Percentiles rank a stretch among this genome's conserved stretches.
Conservation (phyloP, 202 grass and related monocot genomes). For the Dendrocalamus latiflorus region DNA sequence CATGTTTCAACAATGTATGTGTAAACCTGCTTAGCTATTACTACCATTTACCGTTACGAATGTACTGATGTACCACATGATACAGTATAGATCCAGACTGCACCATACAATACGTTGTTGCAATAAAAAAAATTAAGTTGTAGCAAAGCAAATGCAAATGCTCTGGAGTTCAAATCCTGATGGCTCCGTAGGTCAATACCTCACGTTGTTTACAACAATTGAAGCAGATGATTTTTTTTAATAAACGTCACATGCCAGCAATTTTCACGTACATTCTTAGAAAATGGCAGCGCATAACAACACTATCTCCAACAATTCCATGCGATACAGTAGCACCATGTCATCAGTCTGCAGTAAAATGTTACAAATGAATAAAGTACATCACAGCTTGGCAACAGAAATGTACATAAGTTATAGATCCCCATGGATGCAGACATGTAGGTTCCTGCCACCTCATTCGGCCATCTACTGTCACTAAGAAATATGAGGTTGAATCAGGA, state of each 20-base stretch:
- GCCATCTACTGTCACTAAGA: neutral
- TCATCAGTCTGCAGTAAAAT: slow-evolving; percentile 4
- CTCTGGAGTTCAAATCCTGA: neutral
- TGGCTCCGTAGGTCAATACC: too few species aligned
- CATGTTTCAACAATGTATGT: slow-evolving; percentile 21
- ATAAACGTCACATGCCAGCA: neutral
- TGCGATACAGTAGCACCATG: neutral
- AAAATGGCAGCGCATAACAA: neutral
- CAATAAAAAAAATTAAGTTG: neutral
- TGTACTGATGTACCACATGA: neutral
- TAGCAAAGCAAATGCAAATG: neutral
- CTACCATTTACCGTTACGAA: neutral
- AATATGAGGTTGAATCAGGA: neutral
- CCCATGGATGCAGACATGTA: neutral
- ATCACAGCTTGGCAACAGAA: neutral
- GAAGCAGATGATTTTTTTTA: neutral
- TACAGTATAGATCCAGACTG: neutral
- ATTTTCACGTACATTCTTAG: neutral
- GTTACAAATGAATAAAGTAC: neutral
- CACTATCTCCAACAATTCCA: neutral
- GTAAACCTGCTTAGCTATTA: slow-evolving; percentile 10
- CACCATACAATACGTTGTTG: neutral
- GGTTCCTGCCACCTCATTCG: neutral
- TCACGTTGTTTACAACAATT: neutral
- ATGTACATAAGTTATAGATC: neutral